Base-by-base conservation (phyloP, 78 protist genomes). In the Paulinella micropora region DNA sequence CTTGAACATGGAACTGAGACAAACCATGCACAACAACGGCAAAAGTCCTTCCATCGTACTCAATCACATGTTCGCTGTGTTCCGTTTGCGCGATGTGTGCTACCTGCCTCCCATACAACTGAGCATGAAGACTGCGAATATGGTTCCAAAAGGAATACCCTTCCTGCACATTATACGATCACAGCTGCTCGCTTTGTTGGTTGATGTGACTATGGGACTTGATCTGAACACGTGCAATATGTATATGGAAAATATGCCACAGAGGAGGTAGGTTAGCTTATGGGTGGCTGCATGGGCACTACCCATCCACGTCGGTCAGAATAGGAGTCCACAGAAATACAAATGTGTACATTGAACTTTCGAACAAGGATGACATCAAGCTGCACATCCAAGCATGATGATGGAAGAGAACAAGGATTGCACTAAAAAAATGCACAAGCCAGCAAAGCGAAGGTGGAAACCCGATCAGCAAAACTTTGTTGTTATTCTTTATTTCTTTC, bases 321-420 rank as follows among this genome's bases (percentile, higher is more conserved):
- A 94, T 84, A 0, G 98, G 98, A 1, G 97, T 95, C 98, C 98
- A 97, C 86, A 92, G 64, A 87, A 96, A 95, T 1, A 97, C 99
- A 40, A 96, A 97, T 2, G 88, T 86, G 81, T 95, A 97, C 98
- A 97, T 96, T 32, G 95, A 91, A 15, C 94, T 95, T 88, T 97
- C 99, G 39, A 96, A 97, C 41, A 93, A 39, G 23, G 97, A 83
- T 88, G 94, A 94, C 39, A 84, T 34, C 28, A 64, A 28, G 2
- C 98, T 97, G 0, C 94, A 0, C 28, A 79, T 37, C 35, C 3
- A 9, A 79, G 0, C 0, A 9, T n/a, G 1, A 38, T 79, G 39
- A 1, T 31, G 0, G 39, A 2, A 0, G 32, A 81, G 3, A 26
- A 0, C 3, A 0, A 0, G 15, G 35, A 81, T 0, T 32, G 86